Conservation (phyloP, 805 yeast species). For the Maudiozyma barnettii region DNA sequence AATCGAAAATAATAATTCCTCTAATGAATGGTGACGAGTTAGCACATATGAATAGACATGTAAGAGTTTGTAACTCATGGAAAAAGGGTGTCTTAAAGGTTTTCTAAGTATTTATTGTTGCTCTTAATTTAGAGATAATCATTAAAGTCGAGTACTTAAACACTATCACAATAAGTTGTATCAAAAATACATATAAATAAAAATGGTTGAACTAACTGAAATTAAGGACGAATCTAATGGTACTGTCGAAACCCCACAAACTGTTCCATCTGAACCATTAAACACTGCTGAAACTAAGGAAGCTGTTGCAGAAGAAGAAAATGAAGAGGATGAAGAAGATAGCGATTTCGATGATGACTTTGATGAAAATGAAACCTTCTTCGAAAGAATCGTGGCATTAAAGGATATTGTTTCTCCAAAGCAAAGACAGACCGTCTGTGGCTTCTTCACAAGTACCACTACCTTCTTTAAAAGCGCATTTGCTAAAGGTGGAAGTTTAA, state of each 20-base stretch:
- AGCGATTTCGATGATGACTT: conserved; percentile 49
- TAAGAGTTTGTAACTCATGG: too few species aligned
- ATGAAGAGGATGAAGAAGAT: conserved; percentile 41
- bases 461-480: conserved; percentile 39
- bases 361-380: conserved; percentile 73
- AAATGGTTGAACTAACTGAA: conserved; percentile 31
- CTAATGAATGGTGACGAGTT: too few species aligned
- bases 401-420: conserved; percentile 86
- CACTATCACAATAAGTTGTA: too few species aligned
- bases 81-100: too few species aligned
- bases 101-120: too few species aligned
- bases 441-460: conserved; percentile 26
- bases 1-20: too few species aligned
- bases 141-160: too few species aligned
- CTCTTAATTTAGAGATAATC: too few species aligned
- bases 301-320: conserved; percentile 36
- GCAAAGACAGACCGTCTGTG: conserved; percentile 49
- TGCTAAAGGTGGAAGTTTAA: conserved; percentile 57
- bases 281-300: conserved; percentile 43
- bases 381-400: conserved; percentile 83
- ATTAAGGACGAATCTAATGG: conserved; percentile 21
- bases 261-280: conserved; percentile 35
- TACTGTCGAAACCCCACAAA: conserved; percentile 12
- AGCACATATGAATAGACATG: too few species aligned
- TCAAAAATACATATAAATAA: neutral